A percentile compares a stretch with the other conserved stretches of the same genome.
Evolutionary conservation across 2,329 filamentous ascomycete species (phyloP).

Genomic region (Didymellaceae sp.): DNA sequence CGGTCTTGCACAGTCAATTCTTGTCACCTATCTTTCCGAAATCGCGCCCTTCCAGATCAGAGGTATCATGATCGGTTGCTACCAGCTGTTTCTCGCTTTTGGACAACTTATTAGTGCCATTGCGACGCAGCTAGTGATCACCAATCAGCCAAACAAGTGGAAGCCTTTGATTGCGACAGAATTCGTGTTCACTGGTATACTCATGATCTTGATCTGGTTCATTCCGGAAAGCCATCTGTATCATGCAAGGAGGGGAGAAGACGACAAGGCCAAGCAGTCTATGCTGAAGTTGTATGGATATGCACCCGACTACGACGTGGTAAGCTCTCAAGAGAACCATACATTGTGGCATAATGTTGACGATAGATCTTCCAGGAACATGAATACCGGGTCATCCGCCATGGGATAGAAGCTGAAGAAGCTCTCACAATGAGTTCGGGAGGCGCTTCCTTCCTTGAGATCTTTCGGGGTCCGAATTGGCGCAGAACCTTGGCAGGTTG

Average conservation of each 20-base stretch:
- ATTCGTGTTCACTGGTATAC: not conserved
- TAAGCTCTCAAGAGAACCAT: not conserved
- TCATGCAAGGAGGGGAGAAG: not conserved
- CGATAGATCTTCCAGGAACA: not conserved
- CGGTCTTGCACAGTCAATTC: not conserved
- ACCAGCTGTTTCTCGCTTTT: not conserved
- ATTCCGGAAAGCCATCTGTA: not conserved
- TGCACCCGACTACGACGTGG: not conserved
- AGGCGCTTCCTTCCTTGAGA: not conserved
- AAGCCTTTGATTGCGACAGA: not conserved
- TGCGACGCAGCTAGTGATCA: not conserved
- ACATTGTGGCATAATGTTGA: not conserved
- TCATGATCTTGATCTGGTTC: not conserved
- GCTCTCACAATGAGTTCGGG: not conserved
- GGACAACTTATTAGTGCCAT: not conserved
- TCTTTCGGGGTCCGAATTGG: not conserved
- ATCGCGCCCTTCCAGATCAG: not conserved
- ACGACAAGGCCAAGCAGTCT: not conserved
- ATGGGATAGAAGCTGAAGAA: not conserved
- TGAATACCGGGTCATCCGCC: not conserved
- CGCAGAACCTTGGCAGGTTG: not conserved
- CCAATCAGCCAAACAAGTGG: not conserved
- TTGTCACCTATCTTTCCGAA: not conserved
- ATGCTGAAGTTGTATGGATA: not conserved
- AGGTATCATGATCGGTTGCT: not conserved